Evolutionary conservation across 129 eudicot genomes (phyloP).

Genomic region (Apium graveolens): DNA sequence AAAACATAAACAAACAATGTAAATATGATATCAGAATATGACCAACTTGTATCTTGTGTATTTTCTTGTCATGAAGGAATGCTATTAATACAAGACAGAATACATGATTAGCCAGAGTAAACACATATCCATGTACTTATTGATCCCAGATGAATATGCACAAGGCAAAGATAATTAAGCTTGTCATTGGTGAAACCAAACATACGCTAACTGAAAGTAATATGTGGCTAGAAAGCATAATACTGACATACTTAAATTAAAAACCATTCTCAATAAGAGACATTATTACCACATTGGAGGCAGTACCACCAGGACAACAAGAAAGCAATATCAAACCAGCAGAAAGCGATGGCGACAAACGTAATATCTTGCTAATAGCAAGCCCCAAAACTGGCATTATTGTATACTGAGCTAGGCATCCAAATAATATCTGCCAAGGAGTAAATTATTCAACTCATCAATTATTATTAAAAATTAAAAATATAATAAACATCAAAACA

Average conservation of each 20-base stretch:
- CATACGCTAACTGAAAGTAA: background rate
- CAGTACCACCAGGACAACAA: conserved; percentile 96
- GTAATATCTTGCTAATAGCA: conserved; percentile 52
- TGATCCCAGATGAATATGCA: background rate
- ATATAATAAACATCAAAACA: background rate
- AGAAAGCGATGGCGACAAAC: conserved; percentile 60
- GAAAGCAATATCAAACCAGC: conserved; percentile 78
- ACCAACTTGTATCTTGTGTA: background rate
- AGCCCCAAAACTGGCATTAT: conserved; percentile 74
- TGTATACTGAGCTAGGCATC: conserved; percentile 73
- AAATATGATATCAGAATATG: background rate
- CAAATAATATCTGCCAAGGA: conserved; percentile 51
- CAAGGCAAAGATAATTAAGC: background rate
- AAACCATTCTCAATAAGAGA: conserved; percentile 1
- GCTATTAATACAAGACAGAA: background rate
- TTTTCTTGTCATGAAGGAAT: background rate
- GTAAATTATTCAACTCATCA: background rate
- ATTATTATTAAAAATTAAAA: too few species aligned
- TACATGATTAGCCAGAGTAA: background rate
- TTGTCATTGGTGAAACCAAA: background rate
- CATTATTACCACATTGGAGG: conserved; percentile 80
- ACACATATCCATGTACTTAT: background rate
- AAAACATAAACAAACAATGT: background rate
- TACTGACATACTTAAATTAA: background rate
- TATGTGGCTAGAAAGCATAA: background rate